Evolutionary conservation across 2,329 filamentous ascomycete genomes (phyloP).

Genomic region (Myriangium duriaei): DNA sequence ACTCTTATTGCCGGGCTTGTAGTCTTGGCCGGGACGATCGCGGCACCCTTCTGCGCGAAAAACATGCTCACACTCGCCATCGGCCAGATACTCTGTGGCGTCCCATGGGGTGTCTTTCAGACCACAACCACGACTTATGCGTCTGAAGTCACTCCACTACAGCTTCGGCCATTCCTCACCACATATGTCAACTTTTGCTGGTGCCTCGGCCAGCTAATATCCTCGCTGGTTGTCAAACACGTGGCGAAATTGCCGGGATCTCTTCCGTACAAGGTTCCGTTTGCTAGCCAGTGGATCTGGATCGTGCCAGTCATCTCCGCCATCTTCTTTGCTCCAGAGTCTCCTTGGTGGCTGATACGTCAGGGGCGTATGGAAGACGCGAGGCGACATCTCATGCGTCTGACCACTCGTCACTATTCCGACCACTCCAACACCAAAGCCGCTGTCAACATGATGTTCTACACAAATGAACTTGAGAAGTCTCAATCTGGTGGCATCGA

Average conservation of each 20-base stretch:
- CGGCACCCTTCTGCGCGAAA: slow-evolving; percentile 9
- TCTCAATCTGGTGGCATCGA: slow-evolving; percentile 34
- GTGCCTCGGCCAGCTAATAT: slow-evolving; percentile 48
- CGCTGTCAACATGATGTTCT: slow-evolving; percentile 26
- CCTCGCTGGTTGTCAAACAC: slow-evolving; percentile 23
- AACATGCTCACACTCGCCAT: slow-evolving; percentile 19
- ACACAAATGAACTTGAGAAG: slow-evolving; percentile 40
- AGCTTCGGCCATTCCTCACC: slow-evolving; percentile 44
- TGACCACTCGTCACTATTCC: slow-evolving; percentile 16
- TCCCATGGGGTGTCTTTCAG: slow-evolving; percentile 21
- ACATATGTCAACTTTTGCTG: slow-evolving; percentile 51
- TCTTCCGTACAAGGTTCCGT: slow-evolving; percentile 30
- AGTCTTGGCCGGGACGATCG: not conserved
- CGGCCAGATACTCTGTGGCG: slow-evolving; percentile 28
- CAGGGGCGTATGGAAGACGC: slow-evolving; percentile 25
- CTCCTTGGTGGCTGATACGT: slow-evolving; percentile 30
- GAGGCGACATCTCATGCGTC: slow-evolving; percentile 18
- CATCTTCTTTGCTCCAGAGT: slow-evolving; percentile 19
- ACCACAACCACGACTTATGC: slow-evolving; percentile 46
- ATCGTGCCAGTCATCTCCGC: slow-evolving; percentile 20
- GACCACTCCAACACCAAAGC: slow-evolving; percentile 16
- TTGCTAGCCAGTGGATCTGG: slow-evolving; percentile 32
- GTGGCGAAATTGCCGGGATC: slow-evolving; percentile 14
- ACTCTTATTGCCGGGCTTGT: slow-evolving; percentile 33
- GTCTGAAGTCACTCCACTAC: slow-evolving; percentile 49